Evolutionary conservation across 495 filamentous ascomycete species (phyloP).

Genomic region (Antarctomyces pellizariae): DNA sequence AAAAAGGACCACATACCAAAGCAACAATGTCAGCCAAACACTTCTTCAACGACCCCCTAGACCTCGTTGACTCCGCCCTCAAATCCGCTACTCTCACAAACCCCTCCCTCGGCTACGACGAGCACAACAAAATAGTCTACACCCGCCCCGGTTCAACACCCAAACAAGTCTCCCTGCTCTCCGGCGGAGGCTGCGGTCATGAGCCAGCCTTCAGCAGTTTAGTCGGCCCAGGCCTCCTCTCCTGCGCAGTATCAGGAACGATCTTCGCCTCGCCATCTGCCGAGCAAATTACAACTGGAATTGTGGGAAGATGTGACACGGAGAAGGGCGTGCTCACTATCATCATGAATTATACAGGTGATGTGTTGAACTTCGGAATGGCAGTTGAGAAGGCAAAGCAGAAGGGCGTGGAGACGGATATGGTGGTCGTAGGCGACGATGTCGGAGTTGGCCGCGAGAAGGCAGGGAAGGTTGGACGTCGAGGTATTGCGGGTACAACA

Average conservation of each 20-base stretch:
- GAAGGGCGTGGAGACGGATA: conserved; percentile 56
- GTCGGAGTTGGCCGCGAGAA: conserved; percentile 68
- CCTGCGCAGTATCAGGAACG: conserved; percentile 68
- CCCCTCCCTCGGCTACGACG: conserved; percentile 60
- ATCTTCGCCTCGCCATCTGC: conserved; percentile 83
- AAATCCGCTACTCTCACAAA: conserved; percentile 62
- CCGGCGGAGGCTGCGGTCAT: conserved; percentile 80
- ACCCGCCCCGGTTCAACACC: conserved; percentile 28
- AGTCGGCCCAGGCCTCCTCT: conserved; percentile 49
- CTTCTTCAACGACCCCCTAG: conserved; percentile 70
- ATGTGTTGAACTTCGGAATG: conserved; percentile 89
- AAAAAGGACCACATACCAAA: no score
- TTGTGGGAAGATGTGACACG: conserved; percentile 44
- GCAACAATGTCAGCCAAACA: conserved; percentile 66
- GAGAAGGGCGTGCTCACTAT: conserved; percentile 49
- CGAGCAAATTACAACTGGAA: conserved; percentile 61
- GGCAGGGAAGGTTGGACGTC: conserved; percentile 73
- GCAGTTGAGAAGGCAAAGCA: conserved; percentile 82
- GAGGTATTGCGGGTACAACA: conserved; percentile 81
- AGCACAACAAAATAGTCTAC: conserved; percentile 69
- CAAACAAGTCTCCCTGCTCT: conserved; percentile 48
- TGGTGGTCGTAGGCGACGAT: conserved; percentile 91
- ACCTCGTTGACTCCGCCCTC: conserved; percentile 59
- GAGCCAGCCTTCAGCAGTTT: conserved; percentile 69
- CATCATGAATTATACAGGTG: conserved; percentile 53